phyloP scores from a whole-genome alignment of 1,284 basidiomycete genomes.

The Amylostereum areolatum region DNA sequence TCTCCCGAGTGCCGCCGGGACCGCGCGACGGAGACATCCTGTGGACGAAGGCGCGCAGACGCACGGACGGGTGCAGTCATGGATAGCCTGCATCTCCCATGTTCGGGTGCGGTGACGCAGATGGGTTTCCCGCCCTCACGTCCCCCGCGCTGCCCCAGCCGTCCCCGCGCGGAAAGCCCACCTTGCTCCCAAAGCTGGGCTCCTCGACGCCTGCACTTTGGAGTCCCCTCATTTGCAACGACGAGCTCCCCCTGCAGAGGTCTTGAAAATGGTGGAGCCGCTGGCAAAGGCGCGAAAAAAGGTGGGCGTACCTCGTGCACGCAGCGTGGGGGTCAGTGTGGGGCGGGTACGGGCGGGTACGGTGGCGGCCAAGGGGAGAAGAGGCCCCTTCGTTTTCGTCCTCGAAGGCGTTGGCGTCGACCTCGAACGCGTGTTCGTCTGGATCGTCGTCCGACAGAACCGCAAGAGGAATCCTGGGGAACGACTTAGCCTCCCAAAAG shows the following conservation, averaged over 20 bases:
- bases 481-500: no score
- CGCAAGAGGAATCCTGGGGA: no score
- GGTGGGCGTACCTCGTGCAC: slow-evolving; percentile 4
- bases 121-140: slow-evolving; percentile 45
- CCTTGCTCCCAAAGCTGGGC: slow-evolving; percentile 1
- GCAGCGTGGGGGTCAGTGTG: background rate
- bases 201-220: background rate
- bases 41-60: no score
- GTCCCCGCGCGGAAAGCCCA: slow-evolving; percentile 8
- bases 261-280: slow-evolving; percentile 6
- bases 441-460: no score
- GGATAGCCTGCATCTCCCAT: no score
- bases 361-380: slow-evolving; percentile 26
- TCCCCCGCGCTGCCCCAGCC: slow-evolving; percentile 12
- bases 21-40: no score
- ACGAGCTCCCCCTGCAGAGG: background rate
- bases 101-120: slow-evolving; percentile 50
- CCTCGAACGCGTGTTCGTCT: no score
- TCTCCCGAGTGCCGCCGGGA: no score
- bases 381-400: no score
- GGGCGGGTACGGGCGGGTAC: slow-evolving; percentile 17
- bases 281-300: slow-evolving; percentile 3
- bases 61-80: no score
- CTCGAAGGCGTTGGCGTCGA: no score
- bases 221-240: slow-evolving; percentile 7